phyloP scores from a whole-genome alignment of 108 stramenopile genomes.

The Skeletonema marinoi region DNA sequence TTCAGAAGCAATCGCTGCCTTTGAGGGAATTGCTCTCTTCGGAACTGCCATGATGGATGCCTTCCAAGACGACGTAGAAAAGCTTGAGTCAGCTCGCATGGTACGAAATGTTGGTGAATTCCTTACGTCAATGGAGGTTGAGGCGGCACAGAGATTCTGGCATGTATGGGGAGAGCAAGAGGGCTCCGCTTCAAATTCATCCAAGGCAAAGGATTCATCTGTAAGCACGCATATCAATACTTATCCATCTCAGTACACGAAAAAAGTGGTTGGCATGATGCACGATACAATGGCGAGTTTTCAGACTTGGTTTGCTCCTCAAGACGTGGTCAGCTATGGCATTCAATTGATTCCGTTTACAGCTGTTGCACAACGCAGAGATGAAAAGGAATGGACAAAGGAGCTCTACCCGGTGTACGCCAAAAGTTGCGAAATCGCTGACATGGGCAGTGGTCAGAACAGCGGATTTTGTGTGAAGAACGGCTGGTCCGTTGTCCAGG shows the following conservation, averaged over 20 bases:
- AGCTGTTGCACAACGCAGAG: conserved; percentile 81
- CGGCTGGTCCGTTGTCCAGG: conserved; percentile 74
- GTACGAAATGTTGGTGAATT: conserved; percentile 76
- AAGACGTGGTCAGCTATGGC: conserved; percentile 73
- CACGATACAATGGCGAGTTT: conserved; percentile 56
- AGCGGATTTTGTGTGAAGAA: conserved; percentile 57
- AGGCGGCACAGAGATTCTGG: conserved; percentile 86
- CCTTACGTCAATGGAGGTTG: conserved; percentile 83
- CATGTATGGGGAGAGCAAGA: conserved; percentile 61
- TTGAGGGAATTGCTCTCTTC: conserved; percentile 90
- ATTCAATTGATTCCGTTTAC: conserved; percentile 93
- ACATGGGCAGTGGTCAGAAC: conserved; percentile 17
- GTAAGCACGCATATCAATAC: conserved; percentile 31
- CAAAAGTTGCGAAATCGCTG: conserved; percentile 57
- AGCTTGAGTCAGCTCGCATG: conserved; percentile 47
- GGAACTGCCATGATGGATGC: conserved; percentile 78
- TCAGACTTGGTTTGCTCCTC: conserved; percentile 78
- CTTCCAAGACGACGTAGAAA: conserved; percentile 48
- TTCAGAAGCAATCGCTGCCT: conserved; percentile 93
- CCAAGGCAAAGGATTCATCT: background rate
- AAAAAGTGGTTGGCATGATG: conserved; percentile 75
- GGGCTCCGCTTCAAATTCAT: background rate
- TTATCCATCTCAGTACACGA: conserved; percentile 63
- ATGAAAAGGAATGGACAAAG: conserved; percentile 80
- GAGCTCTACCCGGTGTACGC: conserved; percentile 73